A percentile compares a stretch with the other conserved stretches of the same genome.
Evolutionary conservation across 129 eudicot species (phyloP).

Genomic region (Solidago caesia): DNA sequence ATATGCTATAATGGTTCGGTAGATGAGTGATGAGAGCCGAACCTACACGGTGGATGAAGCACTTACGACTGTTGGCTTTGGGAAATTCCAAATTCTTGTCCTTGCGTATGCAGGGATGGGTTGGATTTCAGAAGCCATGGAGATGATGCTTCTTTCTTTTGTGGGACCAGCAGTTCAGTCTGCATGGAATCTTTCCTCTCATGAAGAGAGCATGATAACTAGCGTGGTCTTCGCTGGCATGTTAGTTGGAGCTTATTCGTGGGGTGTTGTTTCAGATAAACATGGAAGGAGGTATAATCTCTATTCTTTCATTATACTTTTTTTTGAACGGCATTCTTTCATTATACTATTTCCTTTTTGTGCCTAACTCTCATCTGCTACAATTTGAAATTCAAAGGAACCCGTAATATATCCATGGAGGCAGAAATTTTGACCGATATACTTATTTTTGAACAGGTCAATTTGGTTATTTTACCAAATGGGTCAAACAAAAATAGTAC

Average conservation of each 20-base stretch:
- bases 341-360: background rate
- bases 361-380: background rate
- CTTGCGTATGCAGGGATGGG: slow-evolving; percentile 70
- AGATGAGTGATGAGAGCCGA: slow-evolving; percentile 52
- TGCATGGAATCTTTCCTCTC: slow-evolving; percentile 56
- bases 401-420: too few species aligned
- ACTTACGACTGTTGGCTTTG: slow-evolving; percentile 51
- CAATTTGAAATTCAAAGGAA: background rate
- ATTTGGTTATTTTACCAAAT: too few species aligned
- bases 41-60: slow-evolving; percentile 57
- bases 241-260: slow-evolving; percentile 59
- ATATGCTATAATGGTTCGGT: slow-evolving; percentile 16
- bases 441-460: too few species aligned
- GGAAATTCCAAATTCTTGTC: slow-evolving; percentile 52
- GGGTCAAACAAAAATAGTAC: too few species aligned
- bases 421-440: background rate
- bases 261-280: slow-evolving; percentile 62
- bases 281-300: slow-evolving; percentile 46
- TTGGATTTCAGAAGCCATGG: slow-evolving; percentile 67
- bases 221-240: slow-evolving; percentile 63
- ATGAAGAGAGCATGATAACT: slow-evolving; percentile 50
- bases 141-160: slow-evolving; percentile 70
- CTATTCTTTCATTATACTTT: background rate
- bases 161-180: slow-evolving; percentile 63
- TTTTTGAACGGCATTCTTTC: background rate